Evolutionary conservation across 139 green algal species (phyloP).

Genomic region (Nannochloris sp.): DNA sequence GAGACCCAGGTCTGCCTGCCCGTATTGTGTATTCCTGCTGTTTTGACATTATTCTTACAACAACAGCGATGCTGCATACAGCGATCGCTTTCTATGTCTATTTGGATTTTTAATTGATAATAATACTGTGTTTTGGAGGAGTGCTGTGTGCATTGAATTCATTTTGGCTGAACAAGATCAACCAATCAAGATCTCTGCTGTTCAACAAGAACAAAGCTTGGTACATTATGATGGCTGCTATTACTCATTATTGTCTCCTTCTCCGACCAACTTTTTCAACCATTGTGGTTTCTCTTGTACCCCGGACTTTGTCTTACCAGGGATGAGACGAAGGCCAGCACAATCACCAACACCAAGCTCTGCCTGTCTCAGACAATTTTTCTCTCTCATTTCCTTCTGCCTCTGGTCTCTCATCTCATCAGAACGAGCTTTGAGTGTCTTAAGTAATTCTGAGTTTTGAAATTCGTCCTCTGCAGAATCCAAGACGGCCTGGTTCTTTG

Average conservation of each 20-base stretch:
- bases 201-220: no score
- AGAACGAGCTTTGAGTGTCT: slow-evolving; percentile 15
- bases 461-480: slow-evolving; percentile 23
- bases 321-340: slow-evolving; percentile 53
- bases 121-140: no score
- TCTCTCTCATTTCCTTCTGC: slow-evolving; percentile 40
- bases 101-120: no score
- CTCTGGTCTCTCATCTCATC: slow-evolving; percentile 11
- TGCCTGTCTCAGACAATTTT: slow-evolving; percentile 64
- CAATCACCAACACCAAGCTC: slow-evolving; percentile 71
- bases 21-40: slow-evolving; percentile 1
- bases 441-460: slow-evolving; percentile 26
- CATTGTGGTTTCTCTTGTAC: slow-evolving; percentile 50
- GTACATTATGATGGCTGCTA: no score
- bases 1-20: background rate
- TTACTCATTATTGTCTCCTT: background rate
- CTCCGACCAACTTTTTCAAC: slow-evolving; percentile 47
- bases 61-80: no score
- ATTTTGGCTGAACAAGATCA: no score
- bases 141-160: no score
- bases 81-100: no score
- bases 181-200: no score
- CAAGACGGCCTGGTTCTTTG: slow-evolving; percentile 5
- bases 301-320: slow-evolving; percentile 44
- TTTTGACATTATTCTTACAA: no score